Evolutionary conservation across 2,329 filamentous ascomycete species (phyloP), one percentile per base, ranked within the genome.

Genomic region (Incumbomyces delicatus): DNA sequence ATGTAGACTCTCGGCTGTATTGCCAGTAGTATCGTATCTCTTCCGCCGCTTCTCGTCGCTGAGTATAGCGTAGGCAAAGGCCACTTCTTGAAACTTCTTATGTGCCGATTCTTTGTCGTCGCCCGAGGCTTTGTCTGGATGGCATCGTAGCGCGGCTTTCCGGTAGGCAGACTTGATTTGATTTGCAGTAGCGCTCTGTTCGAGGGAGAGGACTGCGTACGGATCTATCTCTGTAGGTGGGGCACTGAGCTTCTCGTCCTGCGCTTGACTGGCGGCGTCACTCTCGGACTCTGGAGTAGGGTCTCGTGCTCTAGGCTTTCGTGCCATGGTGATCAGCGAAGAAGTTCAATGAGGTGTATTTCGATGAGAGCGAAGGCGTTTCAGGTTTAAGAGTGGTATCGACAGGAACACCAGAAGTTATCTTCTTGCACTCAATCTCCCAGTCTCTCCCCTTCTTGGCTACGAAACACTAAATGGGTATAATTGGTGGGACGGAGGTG

Each of bases 1-100:
- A 44, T 74, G 76, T 17, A 94, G 77, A 7, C 80, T 82, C 61
- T 95, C 89, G 10, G 85, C 80, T 0, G 89, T 96, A 47, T 84
- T 92, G 46, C 92, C 92, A 0, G 90, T 96, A 44, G 77, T 74
- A 62, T 98, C 90, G 70, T 95, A 98, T 49, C 87, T 85, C 57
- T 81, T 80, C 56, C 92, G 85, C 44, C 92, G 80, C 16, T 75
- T 73, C 17, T 83, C 74, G 57, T 95, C 87, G 29, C 87, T 95
- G 31, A 98, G 84, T 41, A 98, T 78, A 30, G 88, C 90, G 61
- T 96, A 95, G 44, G 92, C 90, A 60, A 95, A 90, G 18, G 90
- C 90, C 57, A 98, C 81, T 57, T 84, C 75, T 66, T 98, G 92
- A 64, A 98, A 98, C 45, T 77, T 83, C 50, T 75, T 73, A 57